Base-by-base conservation (phyloP, 2,329 filamentous ascomycete genomes). In the Phaeomoniella chlamydospora region DNA sequence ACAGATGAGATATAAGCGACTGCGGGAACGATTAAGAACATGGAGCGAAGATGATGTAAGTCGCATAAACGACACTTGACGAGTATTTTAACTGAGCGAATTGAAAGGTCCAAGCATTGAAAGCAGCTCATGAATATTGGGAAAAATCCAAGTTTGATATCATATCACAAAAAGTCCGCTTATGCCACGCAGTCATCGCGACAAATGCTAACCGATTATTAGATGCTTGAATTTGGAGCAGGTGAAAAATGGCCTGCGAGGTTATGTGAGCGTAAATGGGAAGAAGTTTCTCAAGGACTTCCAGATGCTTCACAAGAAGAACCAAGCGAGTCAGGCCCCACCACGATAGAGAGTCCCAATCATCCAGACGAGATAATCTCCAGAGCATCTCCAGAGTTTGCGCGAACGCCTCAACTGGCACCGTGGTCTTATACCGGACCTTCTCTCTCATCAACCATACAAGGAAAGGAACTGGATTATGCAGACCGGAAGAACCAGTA, bases 1-100 rank as follows among this genome's bases (percentile, higher is more conserved):
- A 18, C 67, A 71, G 45, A 71, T 71, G 67, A 63, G 65, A 14
- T 59, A 66, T 43, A 69, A 68, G 48, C 56, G 67, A 26, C 51
- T 70, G 26, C 54, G 63, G 13, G 65, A 69, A 45, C 58, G 63
- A 33, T 59, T 67, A 49, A 59, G 67, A 15, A 53, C 61, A 2
- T 71, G 67, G 67, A 62, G 59, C 15, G 64, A 68, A n/a, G 49
- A 53, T 13, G 67, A 71, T 39, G 48, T 26, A 26, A n/a, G 22
- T 6, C 22, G 22, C 22, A 6, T 48, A 42, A 33, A 45, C 32
- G 6, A 6, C 31, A 14, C 11, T 17, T 18, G n/a, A n/a, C n/a
- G n/a, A n/a, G 18, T 16, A 15, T 18, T 13, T 16, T 6, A 15
- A 39, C 35, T 34, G 36, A 49, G 45, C 36, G 6, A 26, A 26